Conservation (phyloP, 768 basidiomycete genomes). For the Pulveroboletus sp. region DNA sequence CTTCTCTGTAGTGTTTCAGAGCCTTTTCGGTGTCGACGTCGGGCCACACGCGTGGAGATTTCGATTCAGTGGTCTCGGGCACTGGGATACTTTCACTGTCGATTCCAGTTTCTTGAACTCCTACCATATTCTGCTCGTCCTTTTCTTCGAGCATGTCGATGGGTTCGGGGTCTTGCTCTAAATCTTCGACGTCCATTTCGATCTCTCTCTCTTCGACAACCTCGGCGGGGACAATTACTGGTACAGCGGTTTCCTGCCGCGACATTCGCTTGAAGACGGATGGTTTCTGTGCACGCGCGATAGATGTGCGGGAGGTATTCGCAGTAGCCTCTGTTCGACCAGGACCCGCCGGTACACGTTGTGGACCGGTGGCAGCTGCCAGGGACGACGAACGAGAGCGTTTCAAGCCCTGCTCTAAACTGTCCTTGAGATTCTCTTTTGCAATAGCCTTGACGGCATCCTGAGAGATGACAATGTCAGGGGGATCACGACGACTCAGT, state of each 20-base stretch:
- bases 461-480: constrained; percentile 13
- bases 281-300: constrained; percentile 24
- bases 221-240: constrained; percentile 37
- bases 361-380: constrained; percentile 53
- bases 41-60: constrained; percentile 63
- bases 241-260: constrained; percentile 38
- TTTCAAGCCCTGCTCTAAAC: constrained; percentile 45
- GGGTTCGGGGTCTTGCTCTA: constrained; percentile 39
- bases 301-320: constrained; percentile 35
- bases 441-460: constrained; percentile 45
- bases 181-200: constrained; percentile 53
- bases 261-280: constrained; percentile 40
- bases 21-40: constrained; percentile 61
- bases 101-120: constrained; percentile 38
- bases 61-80: constrained; percentile 34
- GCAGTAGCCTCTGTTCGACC: constrained; percentile 44
- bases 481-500: not conserved
- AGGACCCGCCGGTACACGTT: constrained; percentile 67
- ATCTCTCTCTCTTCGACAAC: constrained; percentile 46
- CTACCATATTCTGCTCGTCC: constrained; percentile 64
- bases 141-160: constrained; percentile 41
- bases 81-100: constrained; percentile 43
- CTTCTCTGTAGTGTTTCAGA: constrained; percentile 51
- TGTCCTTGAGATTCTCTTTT: constrained; percentile 57
- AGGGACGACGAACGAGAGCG: constrained; percentile 65